Evolutionary conservation across 2,329 filamentous ascomycete species (phyloP).

Genomic region (Fusarium setosum): DNA sequence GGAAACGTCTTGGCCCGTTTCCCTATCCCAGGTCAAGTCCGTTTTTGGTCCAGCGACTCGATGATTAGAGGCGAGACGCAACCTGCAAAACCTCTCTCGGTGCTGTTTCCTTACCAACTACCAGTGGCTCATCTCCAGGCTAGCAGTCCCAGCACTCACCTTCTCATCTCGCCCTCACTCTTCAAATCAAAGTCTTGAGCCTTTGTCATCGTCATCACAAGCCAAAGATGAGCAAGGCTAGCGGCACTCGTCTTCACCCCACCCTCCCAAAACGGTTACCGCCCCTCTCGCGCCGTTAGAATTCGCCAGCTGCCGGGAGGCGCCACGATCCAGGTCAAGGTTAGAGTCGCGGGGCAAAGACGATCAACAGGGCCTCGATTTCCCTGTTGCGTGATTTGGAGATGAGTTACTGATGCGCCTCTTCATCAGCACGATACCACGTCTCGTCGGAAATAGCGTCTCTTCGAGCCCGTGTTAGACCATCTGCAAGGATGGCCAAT

Average conservation of each 20-base stretch:
- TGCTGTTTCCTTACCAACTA: not conserved
- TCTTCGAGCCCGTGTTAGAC: not conserved
- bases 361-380: constrained; percentile 15
- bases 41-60: not conserved
- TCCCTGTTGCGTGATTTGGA: not conserved
- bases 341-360: constrained; percentile 16
- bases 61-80: not conserved
- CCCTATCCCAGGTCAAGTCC: not conserved
- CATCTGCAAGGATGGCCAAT: not conserved
- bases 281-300: constrained; percentile 28
- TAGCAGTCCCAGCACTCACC: not conserved
- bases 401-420: not conserved
- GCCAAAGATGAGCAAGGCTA: constrained; percentile 23
- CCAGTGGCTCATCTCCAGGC: not conserved
- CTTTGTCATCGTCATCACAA: constrained; percentile 21
- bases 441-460: constrained; percentile 1
- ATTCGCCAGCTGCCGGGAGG: constrained; percentile 25
- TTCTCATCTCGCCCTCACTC: not conserved
- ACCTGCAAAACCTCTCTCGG: not conserved
- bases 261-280: constrained; percentile 33
- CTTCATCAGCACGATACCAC: not conserved
- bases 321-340: constrained; percentile 34
- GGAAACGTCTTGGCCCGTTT: not conserved
- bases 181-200: constrained; percentile 3
- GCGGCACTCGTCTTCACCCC: constrained; percentile 16